Conservation (phyloP, 177 flowering plant genomes). For the Vitis hybrid region DNA sequence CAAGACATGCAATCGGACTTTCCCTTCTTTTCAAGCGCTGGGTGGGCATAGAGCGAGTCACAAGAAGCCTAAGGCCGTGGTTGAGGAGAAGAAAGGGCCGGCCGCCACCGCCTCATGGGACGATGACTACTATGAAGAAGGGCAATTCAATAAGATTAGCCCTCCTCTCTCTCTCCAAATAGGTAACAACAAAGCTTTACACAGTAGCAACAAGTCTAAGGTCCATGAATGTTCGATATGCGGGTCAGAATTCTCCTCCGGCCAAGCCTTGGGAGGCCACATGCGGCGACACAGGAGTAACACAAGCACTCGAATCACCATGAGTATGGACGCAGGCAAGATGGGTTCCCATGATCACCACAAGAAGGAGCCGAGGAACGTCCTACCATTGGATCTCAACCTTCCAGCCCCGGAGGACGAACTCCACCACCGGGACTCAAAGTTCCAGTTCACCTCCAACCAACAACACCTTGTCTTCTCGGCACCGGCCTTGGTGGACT, state of each 20-base stretch:
- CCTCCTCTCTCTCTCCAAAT: conserved; percentile 14
- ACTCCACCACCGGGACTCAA: conserved; percentile 23
- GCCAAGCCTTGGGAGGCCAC: conserved; percentile 94
- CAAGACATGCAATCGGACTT: conserved; percentile 9
- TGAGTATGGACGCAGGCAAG: not conserved
- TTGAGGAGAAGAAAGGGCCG: conserved; percentile 11
- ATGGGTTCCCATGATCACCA: too few relatives aligned
- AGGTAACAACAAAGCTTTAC: conserved; percentile 1
- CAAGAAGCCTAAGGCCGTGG: conserved; percentile 17
- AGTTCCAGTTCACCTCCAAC: conserved; percentile 33
- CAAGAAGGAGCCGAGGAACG: conserved; percentile 22
- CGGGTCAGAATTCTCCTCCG: conserved; percentile 79
- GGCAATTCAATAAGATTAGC: conserved; percentile 2
- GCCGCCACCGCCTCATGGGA: not conserved
- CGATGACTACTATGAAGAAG: conserved; percentile 11
- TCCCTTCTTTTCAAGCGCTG: conserved; percentile 12
- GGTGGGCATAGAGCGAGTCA: conserved; percentile 22
- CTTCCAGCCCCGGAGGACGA: conserved; percentile 89
- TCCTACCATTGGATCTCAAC: conserved; percentile 71
- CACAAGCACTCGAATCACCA: not conserved
- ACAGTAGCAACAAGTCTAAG: conserved; percentile 18
- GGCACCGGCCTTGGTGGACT: conserved; percentile 60
- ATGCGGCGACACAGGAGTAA: conserved; percentile 75
- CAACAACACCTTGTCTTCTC: conserved; percentile 45
- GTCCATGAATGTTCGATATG: conserved; percentile 84